Percentiles rank a stretch among this genome's conserved stretches.
These are phyloP conservation scores for Aspergillus arachidicola DNA, from an alignment of 2,329 filamentous ascomycete species.

Conservation along the genomic window DNA sequence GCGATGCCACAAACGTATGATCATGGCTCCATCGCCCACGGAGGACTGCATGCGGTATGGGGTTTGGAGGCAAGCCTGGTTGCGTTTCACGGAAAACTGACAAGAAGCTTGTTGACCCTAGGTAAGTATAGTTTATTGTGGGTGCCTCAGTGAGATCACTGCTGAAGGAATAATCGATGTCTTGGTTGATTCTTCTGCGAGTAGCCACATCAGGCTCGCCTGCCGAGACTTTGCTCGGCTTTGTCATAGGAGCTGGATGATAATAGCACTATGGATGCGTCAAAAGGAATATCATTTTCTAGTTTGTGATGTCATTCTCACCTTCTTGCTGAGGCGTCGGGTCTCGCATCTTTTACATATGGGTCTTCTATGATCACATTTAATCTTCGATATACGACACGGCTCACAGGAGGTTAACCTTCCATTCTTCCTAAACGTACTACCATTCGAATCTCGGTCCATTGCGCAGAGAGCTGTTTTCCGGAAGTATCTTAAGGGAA, in stretches of 20 bases:
- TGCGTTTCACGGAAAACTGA: background rate
- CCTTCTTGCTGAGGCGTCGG: background rate
- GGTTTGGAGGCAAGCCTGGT: background rate
- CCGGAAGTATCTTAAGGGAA: background rate
- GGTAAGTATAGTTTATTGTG: background rate
- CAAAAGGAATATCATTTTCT: background rate
- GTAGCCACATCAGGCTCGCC: background rate
- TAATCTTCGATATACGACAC: constrained; percentile 3
- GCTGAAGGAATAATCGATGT: no score
- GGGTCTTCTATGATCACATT: constrained; percentile 2
- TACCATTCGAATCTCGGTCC: background rate
- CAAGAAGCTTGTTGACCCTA: constrained; percentile 1
- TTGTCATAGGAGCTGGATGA: constrained; percentile 3
- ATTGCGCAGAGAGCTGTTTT: background rate
- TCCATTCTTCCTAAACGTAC: background rate
- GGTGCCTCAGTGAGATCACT: background rate
- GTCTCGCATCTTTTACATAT: background rate
- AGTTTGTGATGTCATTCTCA: background rate
- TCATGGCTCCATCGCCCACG: background rate
- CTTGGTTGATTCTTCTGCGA: background rate
- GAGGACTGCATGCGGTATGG: background rate
- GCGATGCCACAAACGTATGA: background rate
- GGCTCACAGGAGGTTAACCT: background rate
- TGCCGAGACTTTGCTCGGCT: background rate
- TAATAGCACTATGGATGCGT: background rate